Conservation (phyloP, 345 rosid species). For the Bretschneidera sinensis region DNA sequence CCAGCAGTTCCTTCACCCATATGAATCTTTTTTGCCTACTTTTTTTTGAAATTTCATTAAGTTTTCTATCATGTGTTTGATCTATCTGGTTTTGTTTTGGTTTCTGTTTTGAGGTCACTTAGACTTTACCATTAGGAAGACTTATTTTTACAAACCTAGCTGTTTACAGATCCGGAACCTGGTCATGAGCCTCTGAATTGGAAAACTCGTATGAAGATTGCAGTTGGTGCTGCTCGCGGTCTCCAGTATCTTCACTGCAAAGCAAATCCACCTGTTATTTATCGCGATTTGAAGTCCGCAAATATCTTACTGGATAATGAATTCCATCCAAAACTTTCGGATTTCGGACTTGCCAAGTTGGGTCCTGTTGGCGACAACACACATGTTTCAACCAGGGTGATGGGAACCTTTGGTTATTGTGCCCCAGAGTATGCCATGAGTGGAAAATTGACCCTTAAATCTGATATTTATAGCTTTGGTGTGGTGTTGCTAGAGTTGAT, state of each 20-base stretch:
- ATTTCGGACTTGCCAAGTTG: constrained; percentile 90
- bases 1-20: too few species aligned
- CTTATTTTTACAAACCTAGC: too few species aligned
- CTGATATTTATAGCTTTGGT: constrained; percentile 97
- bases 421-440: constrained; percentile 99
- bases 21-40: too few species aligned
- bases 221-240: constrained; percentile 86
- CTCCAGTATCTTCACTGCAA: constrained; percentile 89
- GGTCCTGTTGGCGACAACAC: constrained; percentile 98
- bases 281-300: constrained; percentile 91
- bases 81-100: background rate
- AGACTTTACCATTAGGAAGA: too few species aligned
- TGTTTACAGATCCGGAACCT: constrained; percentile 49
- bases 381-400: constrained; percentile 93
- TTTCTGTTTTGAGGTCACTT: background rate
- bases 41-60: background rate
- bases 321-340: constrained; percentile 79
- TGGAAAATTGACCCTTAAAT: constrained; percentile 85
- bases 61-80: background rate
- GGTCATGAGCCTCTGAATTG: constrained; percentile 57
- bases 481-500: constrained; percentile 90
- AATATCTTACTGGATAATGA: constrained; percentile 77
- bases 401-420: constrained; percentile 98
- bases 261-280: constrained; percentile 88
- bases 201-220: constrained; percentile 80